Evolutionary conservation across 352 stramenopile species (phyloP).

Genomic region (Phytophthora quininea): DNA sequence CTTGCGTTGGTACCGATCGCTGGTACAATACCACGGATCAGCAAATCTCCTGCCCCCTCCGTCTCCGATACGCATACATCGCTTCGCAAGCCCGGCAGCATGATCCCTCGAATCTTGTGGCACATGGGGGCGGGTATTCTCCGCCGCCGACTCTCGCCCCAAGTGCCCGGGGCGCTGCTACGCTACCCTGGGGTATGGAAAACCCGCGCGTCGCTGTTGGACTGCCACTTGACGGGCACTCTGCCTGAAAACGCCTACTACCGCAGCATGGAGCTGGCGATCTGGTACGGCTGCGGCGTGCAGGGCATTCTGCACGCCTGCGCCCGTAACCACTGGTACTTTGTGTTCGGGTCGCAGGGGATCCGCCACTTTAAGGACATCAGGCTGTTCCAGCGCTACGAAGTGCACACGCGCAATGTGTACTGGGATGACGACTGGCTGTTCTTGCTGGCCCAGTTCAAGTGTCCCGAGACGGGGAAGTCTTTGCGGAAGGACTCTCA

Average conservation of each 20-base stretch:
- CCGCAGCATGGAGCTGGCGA: slow-evolving; percentile 73
- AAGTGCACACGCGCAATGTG: slow-evolving; percentile 72
- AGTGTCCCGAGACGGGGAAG: slow-evolving; percentile 64
- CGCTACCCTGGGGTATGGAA: slow-evolving; percentile 65
- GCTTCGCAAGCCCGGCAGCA: slow-evolving; percentile 11
- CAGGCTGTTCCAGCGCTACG: slow-evolving; percentile 53
- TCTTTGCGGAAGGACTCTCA: slow-evolving; percentile 70
- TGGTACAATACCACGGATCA: background rate
- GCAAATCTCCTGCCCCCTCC: background rate
- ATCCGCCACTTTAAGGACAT: slow-evolving; percentile 71
- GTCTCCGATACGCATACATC: slow-evolving; percentile 4
- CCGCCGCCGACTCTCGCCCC: slow-evolving; percentile 48
- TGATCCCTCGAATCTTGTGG: slow-evolving; percentile 76
- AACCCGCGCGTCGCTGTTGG: slow-evolving; percentile 57
- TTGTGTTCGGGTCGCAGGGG: slow-evolving; percentile 73
- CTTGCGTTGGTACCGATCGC: too few species aligned
- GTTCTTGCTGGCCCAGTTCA: slow-evolving; percentile 69
- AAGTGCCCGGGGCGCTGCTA: slow-evolving; percentile 52
- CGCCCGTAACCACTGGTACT: slow-evolving; percentile 65
- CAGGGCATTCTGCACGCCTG: slow-evolving; percentile 67
- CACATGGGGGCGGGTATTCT: slow-evolving; percentile 68
- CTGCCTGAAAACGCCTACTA: slow-evolving; percentile 75
- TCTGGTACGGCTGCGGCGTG: slow-evolving; percentile 70
- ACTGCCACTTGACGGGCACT: slow-evolving; percentile 59
- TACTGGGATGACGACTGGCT: slow-evolving; percentile 82